Evolutionary conservation across 2,329 filamentous ascomycete genomes (phyloP).

Genomic region (Rosellinia necatrix): DNA sequence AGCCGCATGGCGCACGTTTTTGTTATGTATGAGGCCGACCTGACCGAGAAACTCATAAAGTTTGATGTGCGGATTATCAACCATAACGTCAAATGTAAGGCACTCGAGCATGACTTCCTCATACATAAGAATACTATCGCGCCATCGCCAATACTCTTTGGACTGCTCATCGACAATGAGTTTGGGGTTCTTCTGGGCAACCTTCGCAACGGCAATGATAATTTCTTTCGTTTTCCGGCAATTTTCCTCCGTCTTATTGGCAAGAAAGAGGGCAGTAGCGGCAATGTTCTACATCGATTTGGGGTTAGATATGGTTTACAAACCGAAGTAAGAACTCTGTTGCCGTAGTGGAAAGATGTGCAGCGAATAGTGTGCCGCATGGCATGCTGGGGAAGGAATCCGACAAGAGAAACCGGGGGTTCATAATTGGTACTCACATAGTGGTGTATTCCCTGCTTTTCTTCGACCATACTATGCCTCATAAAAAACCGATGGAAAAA

Average conservation of each 20-base stretch:
- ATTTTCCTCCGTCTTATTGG: conserved; percentile 97
- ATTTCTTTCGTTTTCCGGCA: conserved; percentile 94
- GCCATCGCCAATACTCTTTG: conserved; percentile 98
- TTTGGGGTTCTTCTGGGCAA: conserved; percentile 89
- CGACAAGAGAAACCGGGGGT: neutral
- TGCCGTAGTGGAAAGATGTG: neutral
- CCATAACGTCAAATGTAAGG: conserved; percentile 90
- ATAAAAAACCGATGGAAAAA: conserved; percentile 98
- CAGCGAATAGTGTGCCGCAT: neutral
- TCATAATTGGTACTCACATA: conserved; percentile 65
- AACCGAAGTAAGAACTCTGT: neutral
- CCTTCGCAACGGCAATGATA: conserved; percentile 89
- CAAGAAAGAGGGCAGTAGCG: conserved; percentile 88
- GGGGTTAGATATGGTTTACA: conserved; percentile 22
- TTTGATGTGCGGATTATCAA: conserved; percentile 84
- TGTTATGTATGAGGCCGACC: conserved; percentile 77
- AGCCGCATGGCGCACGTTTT: conserved; percentile 78
- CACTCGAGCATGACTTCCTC: conserved; percentile 92
- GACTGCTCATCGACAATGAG: conserved; percentile 93
- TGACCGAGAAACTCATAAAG: conserved; percentile 80
- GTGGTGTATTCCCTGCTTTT: conserved; percentile 81
- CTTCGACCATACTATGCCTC: conserved; percentile 79
- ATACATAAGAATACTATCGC: conserved; percentile 88
- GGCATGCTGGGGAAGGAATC: neutral
- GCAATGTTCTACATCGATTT: conserved; percentile 69